Base-by-base conservation (phyloP, 2,329 filamentous ascomycete species). In the Stylonectria norvegica region DNA sequence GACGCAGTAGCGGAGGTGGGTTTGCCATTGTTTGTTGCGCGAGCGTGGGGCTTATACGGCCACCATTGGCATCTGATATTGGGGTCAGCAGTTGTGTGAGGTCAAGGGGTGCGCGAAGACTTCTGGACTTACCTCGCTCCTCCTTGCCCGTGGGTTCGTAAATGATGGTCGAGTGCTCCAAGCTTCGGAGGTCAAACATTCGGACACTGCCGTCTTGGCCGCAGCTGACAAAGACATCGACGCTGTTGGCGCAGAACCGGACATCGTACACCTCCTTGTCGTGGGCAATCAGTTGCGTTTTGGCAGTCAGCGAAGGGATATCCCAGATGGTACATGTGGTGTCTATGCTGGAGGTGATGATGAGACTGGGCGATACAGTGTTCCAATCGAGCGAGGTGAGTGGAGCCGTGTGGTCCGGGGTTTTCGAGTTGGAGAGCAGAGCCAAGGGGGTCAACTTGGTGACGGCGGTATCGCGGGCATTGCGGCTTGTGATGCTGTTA, bases 271-370 rank as follows among this genome's bases (percentile, higher is more conserved):
- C 93, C 66, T 98, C 93, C 66, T 97, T 97, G 69, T 98, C 93
- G 64, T 98, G 93, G 15, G 93, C 93, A 66, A 98, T 98, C 32
- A 98, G 73, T 64, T 98, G 93, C 2, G 93, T 98, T 69, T 98
- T 98, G 37, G 93, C 93, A 1, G 93, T 98, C 48, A 98, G 73
- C 1, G 93, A 96, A 4, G 93, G 93, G 40, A 98, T 98, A 63
- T 98, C 93, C 93, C 93, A 98, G 52, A 98, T 98, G 4, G 93
- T 98, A 68, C 93, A 98, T 5, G 93, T 98, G 2, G 93, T 98
- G 61, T 98, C 93, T 59, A 98, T 98, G 63, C 90, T 97, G 4
- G 90, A 96, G 1, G 93, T 98, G 58, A 98, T 98, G 60, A 98
- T 98, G 38, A 98, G 73, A 63, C 91, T 96, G 1, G 93, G 93